Base-by-base conservation (phyloP, 225 moss, liverwort and hornwort genomes). In the Climacium dendroides region DNA sequence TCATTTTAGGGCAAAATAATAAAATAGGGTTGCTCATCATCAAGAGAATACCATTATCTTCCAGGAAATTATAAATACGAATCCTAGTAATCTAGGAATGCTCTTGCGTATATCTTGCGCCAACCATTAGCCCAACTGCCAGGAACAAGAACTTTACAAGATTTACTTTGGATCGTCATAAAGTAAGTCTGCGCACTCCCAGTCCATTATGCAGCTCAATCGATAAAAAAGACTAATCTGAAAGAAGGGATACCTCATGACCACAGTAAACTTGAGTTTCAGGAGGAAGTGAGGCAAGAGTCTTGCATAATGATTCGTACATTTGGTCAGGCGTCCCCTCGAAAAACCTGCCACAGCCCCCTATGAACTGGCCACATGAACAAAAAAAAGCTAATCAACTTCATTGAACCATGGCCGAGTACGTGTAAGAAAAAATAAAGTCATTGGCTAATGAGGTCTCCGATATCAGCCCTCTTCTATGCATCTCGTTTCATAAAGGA, bases 261-360 rank as follows among this genome's bases (percentile, higher is more conserved):
- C 94, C 92, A 91, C 90, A 91, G 63, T 87, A 93, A 35, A 93
- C 91, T 88, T 90, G 87, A 67, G 90, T 94, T 77, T 91, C 85
- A 79, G 53, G 81, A 81, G 92, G 92, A 59, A 94, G 91, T 61
- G 91, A 89, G 24, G 90, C 92, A 57, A 94, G 94, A 54, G 87
- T 94, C 87, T 87, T 90, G 89, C 90, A 92, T 58, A 94, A 85
- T 74, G 94, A 91, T 16, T 94, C 78, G 55, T 92, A 93, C 94
- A 94, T 91, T 85, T 94, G 92, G 79, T 91, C 89, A 70, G 92
- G 91, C 39, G 90, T 94, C 75, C 94, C 94, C 83, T 94, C 92
- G n/a, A 91, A 94, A 88, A 91, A 94, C 72, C 78, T 92, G 71
- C 94, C 91, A 82, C 94, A 92, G 23, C 94, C 94, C 53, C 92